Conservation (phyloP, 768 basidiomycete species). For the Phylloporus scabripes region DNA sequence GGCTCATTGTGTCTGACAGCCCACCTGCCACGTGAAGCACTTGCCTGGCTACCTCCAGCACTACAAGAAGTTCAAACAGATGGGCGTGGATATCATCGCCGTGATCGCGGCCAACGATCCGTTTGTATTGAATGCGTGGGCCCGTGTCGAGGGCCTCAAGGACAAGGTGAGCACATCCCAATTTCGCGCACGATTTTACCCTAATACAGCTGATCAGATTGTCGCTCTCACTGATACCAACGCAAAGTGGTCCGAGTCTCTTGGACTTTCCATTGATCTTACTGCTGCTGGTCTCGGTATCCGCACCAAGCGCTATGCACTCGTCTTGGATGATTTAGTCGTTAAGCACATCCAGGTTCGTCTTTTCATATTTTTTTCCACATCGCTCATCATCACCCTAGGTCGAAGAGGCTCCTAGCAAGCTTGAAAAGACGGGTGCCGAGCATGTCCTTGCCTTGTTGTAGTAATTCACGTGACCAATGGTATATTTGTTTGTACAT, state of each 20-base stretch:
- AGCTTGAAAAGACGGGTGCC: conserved; percentile 9
- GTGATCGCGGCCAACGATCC: conserved; percentile 57
- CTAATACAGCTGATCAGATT: conserved; percentile 38
- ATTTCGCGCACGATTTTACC: conserved; percentile 11
- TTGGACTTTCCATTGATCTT: conserved; percentile 55
- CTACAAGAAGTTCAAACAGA: conserved; percentile 44
- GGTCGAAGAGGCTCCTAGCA: conserved; percentile 12
- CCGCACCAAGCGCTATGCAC: conserved; percentile 57
- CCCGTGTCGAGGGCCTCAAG: conserved; percentile 48
- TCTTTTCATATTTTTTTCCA: neutral
- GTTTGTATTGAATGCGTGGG: conserved; percentile 61
- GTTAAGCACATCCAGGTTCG: conserved; percentile 60
- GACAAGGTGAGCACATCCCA: conserved; percentile 52
- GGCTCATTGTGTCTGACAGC: conserved; percentile 17
- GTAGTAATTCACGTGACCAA: conserved; percentile 17
- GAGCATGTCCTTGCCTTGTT: conserved; percentile 10
- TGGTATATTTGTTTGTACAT: conserved; percentile 21
- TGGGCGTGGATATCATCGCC: conserved; percentile 48
- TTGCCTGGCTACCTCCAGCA: conserved; percentile 43
- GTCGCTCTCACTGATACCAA: conserved; percentile 50
- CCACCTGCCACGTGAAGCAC: conserved; percentile 40
- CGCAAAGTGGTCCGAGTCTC: conserved; percentile 49
- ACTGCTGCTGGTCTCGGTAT: conserved; percentile 45
- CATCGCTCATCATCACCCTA: neutral
- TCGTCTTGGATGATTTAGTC: conserved; percentile 65